These are phyloP conservation scores for Leptomonas seymouri DNA, from an alignment of 208 protist genomes.

Conservation along the genomic window DNA sequence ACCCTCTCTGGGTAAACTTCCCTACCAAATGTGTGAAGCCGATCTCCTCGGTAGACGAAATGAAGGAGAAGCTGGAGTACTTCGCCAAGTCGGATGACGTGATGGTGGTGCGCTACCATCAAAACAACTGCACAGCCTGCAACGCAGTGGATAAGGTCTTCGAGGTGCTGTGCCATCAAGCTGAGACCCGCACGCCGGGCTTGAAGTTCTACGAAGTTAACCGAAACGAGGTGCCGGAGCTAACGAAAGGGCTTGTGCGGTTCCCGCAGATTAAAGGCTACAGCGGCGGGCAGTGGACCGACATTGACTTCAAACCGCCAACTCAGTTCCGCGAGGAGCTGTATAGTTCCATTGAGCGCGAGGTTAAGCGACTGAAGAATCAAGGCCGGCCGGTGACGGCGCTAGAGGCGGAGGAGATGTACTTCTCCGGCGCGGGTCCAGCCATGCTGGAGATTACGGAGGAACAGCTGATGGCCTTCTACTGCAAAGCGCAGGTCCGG, in stretches of 20 bases:
- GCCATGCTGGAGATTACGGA: conserved; percentile 80
- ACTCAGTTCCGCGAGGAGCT: conserved; percentile 70
- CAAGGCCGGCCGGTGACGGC: conserved; percentile 68
- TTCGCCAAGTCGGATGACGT: conserved; percentile 76
- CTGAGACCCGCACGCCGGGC: conserved; percentile 43
- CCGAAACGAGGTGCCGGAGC: conserved; percentile 61
- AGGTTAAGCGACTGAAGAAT: conserved; percentile 58
- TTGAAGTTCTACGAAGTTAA: conserved; percentile 84
- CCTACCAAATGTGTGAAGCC: conserved; percentile 67
- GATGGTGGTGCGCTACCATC: conserved; percentile 86
- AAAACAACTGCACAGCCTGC: conserved; percentile 83
- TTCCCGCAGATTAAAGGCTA: conserved; percentile 88
- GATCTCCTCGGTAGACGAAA: conserved; percentile 67
- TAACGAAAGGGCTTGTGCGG: conserved; percentile 72
- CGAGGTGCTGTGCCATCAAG: conserved; percentile 81
- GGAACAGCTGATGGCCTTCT: conserved; percentile 71
- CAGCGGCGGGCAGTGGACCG: conserved; percentile 80
- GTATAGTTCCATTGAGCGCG: conserved; percentile 62
- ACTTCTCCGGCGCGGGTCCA: conserved; percentile 75
- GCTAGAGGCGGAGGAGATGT: conserved; percentile 89
- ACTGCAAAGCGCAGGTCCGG: conserved; percentile 73
- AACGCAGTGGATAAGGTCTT: conserved; percentile 84
- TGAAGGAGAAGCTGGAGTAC: conserved; percentile 79
- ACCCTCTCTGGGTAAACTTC: conserved; percentile 79
- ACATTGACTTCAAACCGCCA: conserved; percentile 87